Base-by-base conservation (phyloP, 495 filamentous ascomycete genomes). In the Thozetella sp. region DNA sequence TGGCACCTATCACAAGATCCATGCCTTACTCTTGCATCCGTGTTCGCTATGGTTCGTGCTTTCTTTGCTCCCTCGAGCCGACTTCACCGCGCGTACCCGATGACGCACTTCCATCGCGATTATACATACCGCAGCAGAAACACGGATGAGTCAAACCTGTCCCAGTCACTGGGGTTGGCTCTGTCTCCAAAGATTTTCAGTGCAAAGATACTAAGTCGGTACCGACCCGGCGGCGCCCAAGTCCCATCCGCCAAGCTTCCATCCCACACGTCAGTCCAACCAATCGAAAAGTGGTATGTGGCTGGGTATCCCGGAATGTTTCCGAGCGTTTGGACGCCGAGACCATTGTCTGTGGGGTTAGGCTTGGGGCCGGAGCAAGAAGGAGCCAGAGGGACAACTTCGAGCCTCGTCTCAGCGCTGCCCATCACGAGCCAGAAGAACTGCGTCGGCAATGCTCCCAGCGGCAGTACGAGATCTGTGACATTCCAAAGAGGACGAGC, bases 351-450 rank as follows among this genome's bases (percentile, higher is more conserved):
- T n/a, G n/a, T n/a, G n/a, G n/a, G n/a, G n/a, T n/a, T n/a, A 22
- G 37, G 58, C 11, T 64, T 46, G 22, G 24, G 59, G 46, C 37
- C 66, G 53, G 30, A 37, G 51, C 63, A 10, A 51, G 67, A 58
- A 15, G 6, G 6, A 6, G 30, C 6, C 15, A 61, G 34, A 24
- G 68, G 61, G 4, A 80, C 66, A 23, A 71, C 61, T 57, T 73
- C 70, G 61, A 72, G 58, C 46, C 71, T 74, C 22, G 77, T 53
- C 23, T 60, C 66, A 2, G 71, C 67, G 2, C 70, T 69, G 25
- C 77, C 77, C 30, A 78, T 76, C 46, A 72, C 67, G 19, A 76
- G 63, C 2, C 37, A 24, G n/a, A 61, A 43, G 17, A 53, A 40
- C 25, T 45, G 45, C 10, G 27, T 58, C 13, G 67, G 64, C 48